phyloP scores from a whole-genome alignment of 2,329 filamentous ascomycete species.

The Penicillium fuscoglaucum region DNA sequence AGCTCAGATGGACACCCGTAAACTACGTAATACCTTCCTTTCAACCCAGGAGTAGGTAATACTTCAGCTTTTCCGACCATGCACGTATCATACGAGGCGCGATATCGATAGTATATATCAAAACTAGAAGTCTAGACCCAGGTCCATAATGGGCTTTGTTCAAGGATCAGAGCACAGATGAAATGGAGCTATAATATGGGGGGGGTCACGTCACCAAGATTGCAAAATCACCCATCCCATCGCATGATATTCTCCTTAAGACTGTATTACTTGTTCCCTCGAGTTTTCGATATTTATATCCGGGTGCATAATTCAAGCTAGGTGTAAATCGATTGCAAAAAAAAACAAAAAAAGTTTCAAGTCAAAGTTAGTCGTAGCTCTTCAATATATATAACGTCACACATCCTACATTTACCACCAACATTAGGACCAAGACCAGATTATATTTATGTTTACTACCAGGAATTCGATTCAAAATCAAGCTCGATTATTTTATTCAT shows the following conservation, averaged over 20 bases:
- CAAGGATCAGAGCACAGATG: neutral
- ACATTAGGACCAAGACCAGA: neutral
- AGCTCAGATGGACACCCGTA: neutral
- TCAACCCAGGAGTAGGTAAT: neutral
- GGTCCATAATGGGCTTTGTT: neutral
- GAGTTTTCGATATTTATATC: neutral
- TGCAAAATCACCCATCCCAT: neutral
- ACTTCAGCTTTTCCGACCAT: neutral
- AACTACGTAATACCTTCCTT: neutral
- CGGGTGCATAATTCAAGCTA: neutral
- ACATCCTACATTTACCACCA: neutral
- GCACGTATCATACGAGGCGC: neutral
- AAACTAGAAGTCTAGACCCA: slow-evolving; percentile 7
- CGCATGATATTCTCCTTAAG: neutral
- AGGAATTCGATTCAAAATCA: neutral
- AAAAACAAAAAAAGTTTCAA: too few species aligned
- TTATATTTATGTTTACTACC: neutral
- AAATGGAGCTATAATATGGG: neutral
- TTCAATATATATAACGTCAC: neutral
- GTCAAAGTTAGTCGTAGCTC: neutral
- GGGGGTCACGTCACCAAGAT: neutral
- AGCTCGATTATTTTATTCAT: neutral
- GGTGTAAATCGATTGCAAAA: neutral
- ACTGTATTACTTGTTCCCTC: neutral
- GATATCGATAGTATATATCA: neutral